phyloP scores from a whole-genome alignment of 352 stramenopile genomes.

The Globisporangium takayamanum region DNA sequence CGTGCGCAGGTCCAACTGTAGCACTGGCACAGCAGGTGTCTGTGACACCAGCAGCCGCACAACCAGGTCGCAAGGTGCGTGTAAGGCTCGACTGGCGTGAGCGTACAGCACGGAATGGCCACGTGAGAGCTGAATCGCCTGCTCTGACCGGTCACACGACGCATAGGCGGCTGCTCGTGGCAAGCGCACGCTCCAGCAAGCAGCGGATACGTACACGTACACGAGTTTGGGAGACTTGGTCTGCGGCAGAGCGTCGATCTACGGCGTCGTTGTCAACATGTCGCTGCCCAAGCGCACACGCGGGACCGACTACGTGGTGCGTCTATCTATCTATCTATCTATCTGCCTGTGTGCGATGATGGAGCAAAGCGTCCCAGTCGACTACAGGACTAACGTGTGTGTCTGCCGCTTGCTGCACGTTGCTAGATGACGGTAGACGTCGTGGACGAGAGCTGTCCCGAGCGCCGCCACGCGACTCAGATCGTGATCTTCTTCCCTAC shows the following conservation, averaged over 20 bases:
- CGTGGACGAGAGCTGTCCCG: constrained; percentile 53
- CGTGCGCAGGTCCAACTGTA: constrained; percentile 9
- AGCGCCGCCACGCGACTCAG: constrained; percentile 42
- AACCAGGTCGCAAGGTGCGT: constrained; percentile 1
- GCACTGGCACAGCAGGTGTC: background rate
- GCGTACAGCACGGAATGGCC: background rate
- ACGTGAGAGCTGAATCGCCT: background rate
- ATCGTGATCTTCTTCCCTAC: constrained; percentile 62
- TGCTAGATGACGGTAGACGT: constrained; percentile 65
- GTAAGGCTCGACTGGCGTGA: too few species aligned
- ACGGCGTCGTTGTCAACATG: constrained; percentile 70
- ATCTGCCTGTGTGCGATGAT: background rate
- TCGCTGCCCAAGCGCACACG: constrained; percentile 57
- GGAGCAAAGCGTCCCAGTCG: too few species aligned
- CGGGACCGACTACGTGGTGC: constrained; percentile 57
- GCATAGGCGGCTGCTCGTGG: constrained; percentile 18
- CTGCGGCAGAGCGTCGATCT: constrained; percentile 48
- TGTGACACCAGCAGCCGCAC: background rate
- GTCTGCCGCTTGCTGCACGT: background rate
- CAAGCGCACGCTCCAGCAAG: constrained; percentile 43
- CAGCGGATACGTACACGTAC: constrained; percentile 44
- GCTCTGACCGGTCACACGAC: constrained; percentile 5
- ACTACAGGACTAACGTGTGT: too few species aligned
- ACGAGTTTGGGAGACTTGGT: constrained; percentile 47
- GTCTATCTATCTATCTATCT: constrained; percentile 12